Evolutionary conservation across 306 rosid species (phyloP), one percentile per base, ranked within the genome.

Genomic region (Cucurbita maxima): DNA sequence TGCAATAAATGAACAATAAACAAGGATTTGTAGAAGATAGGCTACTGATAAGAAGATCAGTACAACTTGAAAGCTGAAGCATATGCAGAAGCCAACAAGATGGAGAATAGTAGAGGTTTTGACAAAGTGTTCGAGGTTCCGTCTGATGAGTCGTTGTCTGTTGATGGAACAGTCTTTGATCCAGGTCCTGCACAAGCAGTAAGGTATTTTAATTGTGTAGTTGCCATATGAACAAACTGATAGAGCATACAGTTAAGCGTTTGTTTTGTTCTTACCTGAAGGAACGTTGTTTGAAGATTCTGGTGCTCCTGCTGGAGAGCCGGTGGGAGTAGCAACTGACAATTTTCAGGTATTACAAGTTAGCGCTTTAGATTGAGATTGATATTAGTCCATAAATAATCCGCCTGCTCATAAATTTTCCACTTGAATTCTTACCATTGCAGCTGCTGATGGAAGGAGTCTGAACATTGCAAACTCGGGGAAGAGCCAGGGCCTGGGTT

Each of bases 401-500:
- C 20, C 18, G 14, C 55, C 15, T 18, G 66, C 37, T 40, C 9
- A n/a, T 44, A 13, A 37, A 25, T 6, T 22, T 30, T 37, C 6
- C 60, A 4, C 3, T 4, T 60, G 52, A 37, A 47, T 55, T 48
- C 82, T 75, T 79, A 87, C 98, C 88, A 3, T 86, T 84, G 43
- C 97, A 94, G 67, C 47, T 79, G 75, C 82, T 62, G 58, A 75
- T 36, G 3, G 97, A 82, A 56, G 97, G 96, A 53, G 95, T 90
- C 71, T 85, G 84, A 25, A 94, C 87, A 16, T 87, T 88, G 86
- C 97, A 94, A 66, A 86, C 88, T 79, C 74, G 25, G 34, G 99
- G 99, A 58, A 94, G 60, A 47, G 92, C 88, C 18, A 88, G 79
- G 71, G 97, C 96, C 79, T 64, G 97, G 43, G 97, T 89, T 70